These are phyloP conservation scores for Corrigiola litoralis DNA, from an alignment of 179 eudicot genomes.

Conservation along the genomic window DNA sequence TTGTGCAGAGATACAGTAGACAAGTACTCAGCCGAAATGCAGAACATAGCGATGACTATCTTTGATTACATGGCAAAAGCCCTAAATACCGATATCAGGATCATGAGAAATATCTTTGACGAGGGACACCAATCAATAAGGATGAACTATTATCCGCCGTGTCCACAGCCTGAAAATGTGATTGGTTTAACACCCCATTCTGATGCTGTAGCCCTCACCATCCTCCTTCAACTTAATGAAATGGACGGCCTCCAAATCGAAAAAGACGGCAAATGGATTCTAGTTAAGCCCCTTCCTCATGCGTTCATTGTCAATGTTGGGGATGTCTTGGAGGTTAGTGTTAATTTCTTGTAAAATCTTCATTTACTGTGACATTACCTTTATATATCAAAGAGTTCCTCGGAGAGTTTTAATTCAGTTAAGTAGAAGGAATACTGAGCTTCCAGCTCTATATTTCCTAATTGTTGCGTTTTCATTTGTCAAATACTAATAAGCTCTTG, in stretches of 20 bases:
- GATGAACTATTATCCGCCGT: constrained; percentile 56
- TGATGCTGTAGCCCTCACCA: constrained; percentile 35
- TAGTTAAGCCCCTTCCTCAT: constrained; percentile 9
- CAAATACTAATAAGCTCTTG: no score
- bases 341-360: background rate
- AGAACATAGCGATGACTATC: constrained; percentile 22
- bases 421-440: no score
- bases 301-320: constrained; percentile 30
- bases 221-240: constrained; percentile 44
- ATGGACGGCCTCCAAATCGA: constrained; percentile 26
- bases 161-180: constrained; percentile 44
- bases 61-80: constrained; percentile 27
- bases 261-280: constrained; percentile 25
- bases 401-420: no score
- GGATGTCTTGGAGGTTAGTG: constrained; percentile 21
- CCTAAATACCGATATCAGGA: constrained; percentile 16
- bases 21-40: constrained; percentile 21
- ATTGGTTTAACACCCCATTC: constrained; percentile 50
- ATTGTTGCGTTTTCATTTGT: no score
- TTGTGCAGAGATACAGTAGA: constrained; percentile 27
- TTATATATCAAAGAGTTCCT: no score
- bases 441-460: no score
- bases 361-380: no score
- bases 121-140: constrained; percentile 42
- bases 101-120: constrained; percentile 20